Conservation (phyloP, 768 basidiomycete species). For the Suillus tomentosus region DNA sequence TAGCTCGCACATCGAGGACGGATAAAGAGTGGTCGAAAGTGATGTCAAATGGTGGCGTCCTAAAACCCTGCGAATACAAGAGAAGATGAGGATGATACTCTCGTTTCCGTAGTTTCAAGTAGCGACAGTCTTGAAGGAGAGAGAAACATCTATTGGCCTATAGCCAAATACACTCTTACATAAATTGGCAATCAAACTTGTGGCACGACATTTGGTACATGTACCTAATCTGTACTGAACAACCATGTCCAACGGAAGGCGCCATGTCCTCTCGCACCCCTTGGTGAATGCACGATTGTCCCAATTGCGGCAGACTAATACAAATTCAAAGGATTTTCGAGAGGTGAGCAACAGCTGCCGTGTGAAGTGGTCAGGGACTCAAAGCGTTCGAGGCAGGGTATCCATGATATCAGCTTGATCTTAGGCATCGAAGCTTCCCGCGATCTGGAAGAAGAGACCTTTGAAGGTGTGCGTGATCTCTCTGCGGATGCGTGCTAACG, state of each 20-base stretch:
- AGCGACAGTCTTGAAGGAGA: not conserved
- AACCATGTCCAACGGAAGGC: conserved; percentile 32
- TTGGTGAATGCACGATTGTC: conserved; percentile 74
- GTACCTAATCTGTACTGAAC: conserved; percentile 7
- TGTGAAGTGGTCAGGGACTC: conserved; percentile 7
- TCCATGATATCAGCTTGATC: conserved; percentile 73
- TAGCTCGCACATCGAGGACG: conserved; percentile 44
- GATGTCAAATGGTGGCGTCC: conserved; percentile 50
- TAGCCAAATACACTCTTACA: not conserved
- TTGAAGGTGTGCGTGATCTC: conserved; percentile 58
- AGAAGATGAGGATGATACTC: conserved; percentile 51
- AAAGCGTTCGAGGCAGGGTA: conserved; percentile 49
- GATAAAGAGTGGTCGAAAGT: conserved; percentile 65
- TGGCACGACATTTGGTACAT: not conserved
- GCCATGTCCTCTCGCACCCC: conserved; percentile 68
- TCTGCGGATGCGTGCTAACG: conserved; percentile 3
- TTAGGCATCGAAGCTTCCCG: conserved; percentile 85
- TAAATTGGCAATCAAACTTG: not conserved
- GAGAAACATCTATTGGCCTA: not conserved
- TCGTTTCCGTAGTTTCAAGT: not conserved
- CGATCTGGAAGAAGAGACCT: conserved; percentile 59
- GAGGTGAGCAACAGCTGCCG: conserved; percentile 48
- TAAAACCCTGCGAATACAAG: conserved; percentile 95
- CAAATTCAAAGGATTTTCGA: conserved; percentile 74
- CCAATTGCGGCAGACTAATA: conserved; percentile 62